Percentiles rank a stretch among this genome's conserved stretches.
Evolutionary conservation across 2,329 filamentous ascomycete species (phyloP).

Genomic region (Metarhizium robertsii): DNA sequence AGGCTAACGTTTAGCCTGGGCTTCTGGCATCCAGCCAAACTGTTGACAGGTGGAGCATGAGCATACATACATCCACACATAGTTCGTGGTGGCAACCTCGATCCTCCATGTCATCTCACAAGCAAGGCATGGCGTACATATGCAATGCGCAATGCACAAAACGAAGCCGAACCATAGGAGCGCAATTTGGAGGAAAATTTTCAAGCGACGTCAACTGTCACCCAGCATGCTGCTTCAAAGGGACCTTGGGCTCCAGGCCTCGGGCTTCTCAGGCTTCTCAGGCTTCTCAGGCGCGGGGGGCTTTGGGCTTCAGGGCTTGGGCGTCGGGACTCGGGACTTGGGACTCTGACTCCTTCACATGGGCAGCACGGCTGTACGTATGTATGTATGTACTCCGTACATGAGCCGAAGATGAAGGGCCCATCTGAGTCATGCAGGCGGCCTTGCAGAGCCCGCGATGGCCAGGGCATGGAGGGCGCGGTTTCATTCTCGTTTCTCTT

Average conservation of each 20-base stretch:
- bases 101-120: neutral
- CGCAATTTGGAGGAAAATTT: neutral
- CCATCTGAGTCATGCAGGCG: neutral
- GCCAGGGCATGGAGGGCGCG: neutral
- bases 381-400: too few species aligned
- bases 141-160: neutral
- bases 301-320: neutral
- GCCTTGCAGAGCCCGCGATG: neutral
- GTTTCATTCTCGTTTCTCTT: constrained; percentile 4
- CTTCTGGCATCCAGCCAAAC: neutral
- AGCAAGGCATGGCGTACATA: neutral
- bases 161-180: neutral
- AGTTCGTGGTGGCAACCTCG: neutral
- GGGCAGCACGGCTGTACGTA: neutral
- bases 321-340: too few species aligned
- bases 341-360: neutral
- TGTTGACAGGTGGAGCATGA: neutral
- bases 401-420: neutral
- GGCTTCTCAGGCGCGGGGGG: neutral
- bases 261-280: neutral
- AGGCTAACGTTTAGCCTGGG: neutral
- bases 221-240: neutral
- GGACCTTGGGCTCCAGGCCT: neutral
- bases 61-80: neutral
- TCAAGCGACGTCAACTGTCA: neutral